Conservation (phyloP, 208 protist species). For the Herpetomonas tarakana region DNA sequence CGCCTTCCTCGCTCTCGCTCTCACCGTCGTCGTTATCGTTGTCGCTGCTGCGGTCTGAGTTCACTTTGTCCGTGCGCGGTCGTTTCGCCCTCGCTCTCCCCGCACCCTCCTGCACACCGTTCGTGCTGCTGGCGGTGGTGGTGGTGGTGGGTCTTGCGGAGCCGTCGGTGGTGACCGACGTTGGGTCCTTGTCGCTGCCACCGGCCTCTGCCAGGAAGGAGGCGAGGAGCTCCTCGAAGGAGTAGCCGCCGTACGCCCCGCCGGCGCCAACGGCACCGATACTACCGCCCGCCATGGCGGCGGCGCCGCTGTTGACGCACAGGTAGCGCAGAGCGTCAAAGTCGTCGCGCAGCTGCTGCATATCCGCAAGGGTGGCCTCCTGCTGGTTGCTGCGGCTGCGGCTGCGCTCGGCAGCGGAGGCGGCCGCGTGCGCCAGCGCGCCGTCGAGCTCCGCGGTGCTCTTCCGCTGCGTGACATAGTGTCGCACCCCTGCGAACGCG, state of each 20-base stretch:
- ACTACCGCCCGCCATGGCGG: neutral
- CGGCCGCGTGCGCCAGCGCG: constrained; percentile 27
- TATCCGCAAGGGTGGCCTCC: constrained; percentile 25
- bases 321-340: constrained; percentile 61
- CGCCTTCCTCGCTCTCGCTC: constrained; percentile 41
- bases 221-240: neutral
- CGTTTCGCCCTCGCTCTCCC: neutral
- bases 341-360: constrained; percentile 53
- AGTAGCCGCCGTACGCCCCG: neutral
- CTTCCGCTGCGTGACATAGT: constrained; percentile 53
- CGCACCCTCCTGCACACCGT: neutral
- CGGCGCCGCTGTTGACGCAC: constrained; percentile 14
- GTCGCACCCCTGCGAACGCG: constrained; percentile 37
- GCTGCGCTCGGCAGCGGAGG: constrained; percentile 11
- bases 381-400: constrained; percentile 19
- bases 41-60: constrained; percentile 5
- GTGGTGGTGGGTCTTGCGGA: too few relatives aligned
- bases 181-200: neutral
- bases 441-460: constrained; percentile 57
- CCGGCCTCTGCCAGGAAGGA: neutral
- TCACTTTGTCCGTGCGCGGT: neutral
- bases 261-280: neutral
- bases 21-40: neutral
- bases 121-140: neutral
- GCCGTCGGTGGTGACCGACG: too few relatives aligned